Conservation (phyloP, 352 stramenopile species). For the Pythium graminicola region DNA sequence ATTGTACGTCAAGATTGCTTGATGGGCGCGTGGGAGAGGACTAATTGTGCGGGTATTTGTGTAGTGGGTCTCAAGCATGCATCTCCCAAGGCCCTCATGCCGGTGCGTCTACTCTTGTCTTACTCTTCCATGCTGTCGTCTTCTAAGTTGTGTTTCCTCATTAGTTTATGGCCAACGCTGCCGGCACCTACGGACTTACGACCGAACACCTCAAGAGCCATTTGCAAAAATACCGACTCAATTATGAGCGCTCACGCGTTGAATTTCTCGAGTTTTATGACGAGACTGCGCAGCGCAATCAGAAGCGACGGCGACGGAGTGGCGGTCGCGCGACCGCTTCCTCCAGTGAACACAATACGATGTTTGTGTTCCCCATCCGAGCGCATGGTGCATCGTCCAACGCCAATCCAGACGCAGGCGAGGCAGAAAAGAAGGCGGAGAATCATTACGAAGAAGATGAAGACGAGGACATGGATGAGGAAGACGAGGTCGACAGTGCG, state of each 20-base stretch:
- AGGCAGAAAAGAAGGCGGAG: slow-evolving; percentile 20
- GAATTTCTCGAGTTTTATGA: slow-evolving; percentile 87
- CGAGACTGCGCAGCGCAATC: slow-evolving; percentile 35
- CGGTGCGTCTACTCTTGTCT: slow-evolving; percentile 30
- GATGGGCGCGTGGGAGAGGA: no score
- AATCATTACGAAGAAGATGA: no score
- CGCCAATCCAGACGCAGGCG: background rate
- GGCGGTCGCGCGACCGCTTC: slow-evolving; percentile 25
- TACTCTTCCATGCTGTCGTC: no score
- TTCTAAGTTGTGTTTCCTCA: background rate
- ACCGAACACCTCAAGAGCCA: slow-evolving; percentile 86
- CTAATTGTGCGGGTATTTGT: slow-evolving; percentile 2
- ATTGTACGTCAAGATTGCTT: slow-evolving; percentile 36
- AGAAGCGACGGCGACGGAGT: slow-evolving; percentile 51
- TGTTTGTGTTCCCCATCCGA: slow-evolving; percentile 27
- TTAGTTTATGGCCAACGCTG: slow-evolving; percentile 61
- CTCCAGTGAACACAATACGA: slow-evolving; percentile 13
- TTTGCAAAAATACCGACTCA: slow-evolving; percentile 85
- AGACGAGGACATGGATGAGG: slow-evolving; percentile 17
- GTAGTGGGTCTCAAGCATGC: slow-evolving; percentile 83
- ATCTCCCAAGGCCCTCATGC: slow-evolving; percentile 73
- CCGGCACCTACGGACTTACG: slow-evolving; percentile 52
- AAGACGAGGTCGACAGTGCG: slow-evolving; percentile 15
- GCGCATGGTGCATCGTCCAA: background rate
- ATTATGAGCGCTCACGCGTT: slow-evolving; percentile 77